These are phyloP conservation scores for Hypholoma fasciculare DNA, from an alignment of 768 basidiomycete species.

Conservation along the genomic window DNA sequence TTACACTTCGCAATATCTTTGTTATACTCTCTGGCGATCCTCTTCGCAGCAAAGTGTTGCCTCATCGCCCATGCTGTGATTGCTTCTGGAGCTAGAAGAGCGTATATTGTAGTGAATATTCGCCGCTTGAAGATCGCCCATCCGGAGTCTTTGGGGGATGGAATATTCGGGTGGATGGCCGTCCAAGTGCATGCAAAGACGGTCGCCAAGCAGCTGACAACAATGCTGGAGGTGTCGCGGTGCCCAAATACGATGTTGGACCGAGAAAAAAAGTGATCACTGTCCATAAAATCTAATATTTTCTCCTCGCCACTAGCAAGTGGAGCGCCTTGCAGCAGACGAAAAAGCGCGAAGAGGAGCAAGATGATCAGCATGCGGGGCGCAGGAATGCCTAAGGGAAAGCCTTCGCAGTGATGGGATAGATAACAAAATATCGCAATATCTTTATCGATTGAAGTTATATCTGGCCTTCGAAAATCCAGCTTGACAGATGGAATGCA, in stretches of 20 bases:
- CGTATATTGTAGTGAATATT: neutral
- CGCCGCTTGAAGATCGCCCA: neutral
- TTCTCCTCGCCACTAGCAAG: neutral
- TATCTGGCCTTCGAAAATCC: no score
- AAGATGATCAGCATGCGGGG: neutral
- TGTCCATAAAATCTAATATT: neutral
- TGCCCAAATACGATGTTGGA: neutral
- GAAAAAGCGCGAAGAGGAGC: neutral
- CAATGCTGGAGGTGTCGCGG: neutral
- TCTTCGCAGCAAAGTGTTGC: constrained; percentile 17
- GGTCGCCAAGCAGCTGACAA: constrained; percentile 5
- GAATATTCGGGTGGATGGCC: constrained; percentile 13
- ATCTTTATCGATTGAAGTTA: no score
- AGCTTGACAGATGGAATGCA: no score
- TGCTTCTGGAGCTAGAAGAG: constrained; percentile 17
- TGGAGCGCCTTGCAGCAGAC: neutral
- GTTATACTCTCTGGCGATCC: constrained; percentile 10
- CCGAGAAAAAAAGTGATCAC: neutral
- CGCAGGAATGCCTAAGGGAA: no score
- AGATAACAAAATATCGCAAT: no score
- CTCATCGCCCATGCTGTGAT: constrained; percentile 19
- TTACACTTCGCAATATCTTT: no score
- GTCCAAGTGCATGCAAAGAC: constrained; percentile 10
- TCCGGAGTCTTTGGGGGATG: neutral
- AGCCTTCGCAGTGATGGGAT: no score